Percentiles rank a stretch among this genome's conserved stretches.
phyloP scores from a whole-genome alignment of 106 monocot species.

The Agapanthus africanus region DNA sequence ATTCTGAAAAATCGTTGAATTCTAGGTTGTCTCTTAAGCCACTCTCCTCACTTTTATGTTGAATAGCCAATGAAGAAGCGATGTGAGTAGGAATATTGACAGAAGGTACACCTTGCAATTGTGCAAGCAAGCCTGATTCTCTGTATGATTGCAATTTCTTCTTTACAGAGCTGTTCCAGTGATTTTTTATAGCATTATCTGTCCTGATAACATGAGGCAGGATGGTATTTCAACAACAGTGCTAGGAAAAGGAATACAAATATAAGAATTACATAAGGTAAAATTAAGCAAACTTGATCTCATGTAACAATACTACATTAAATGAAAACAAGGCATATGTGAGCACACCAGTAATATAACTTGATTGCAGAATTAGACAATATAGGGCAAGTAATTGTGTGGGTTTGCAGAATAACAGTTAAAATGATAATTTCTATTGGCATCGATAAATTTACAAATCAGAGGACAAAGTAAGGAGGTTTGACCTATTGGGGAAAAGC shows the following conservation, averaged over 20 bases:
- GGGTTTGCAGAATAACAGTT: too few species aligned
- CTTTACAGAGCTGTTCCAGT: slow-evolving; percentile 98
- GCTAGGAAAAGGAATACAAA: neutral
- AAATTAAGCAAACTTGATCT: too few species aligned
- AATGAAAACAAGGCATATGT: neutral
- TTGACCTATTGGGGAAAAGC: neutral
- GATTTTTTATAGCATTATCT: slow-evolving; percentile 98
- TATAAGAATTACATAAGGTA: neutral
- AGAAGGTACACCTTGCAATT: slow-evolving; percentile 36
- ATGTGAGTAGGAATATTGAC: slow-evolving; percentile 18
- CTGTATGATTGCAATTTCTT: slow-evolving; percentile 82
- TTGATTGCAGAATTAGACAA: neutral
- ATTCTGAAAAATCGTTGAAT: slow-evolving; percentile 51
- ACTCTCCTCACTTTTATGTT: slow-evolving; percentile 28
- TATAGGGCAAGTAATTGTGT: too few species aligned
- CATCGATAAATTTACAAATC: neutral
- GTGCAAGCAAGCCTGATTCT: slow-evolving; percentile 59
- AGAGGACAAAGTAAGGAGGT: neutral
- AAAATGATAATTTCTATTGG: neutral
- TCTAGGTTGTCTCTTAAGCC: slow-evolving; percentile 25
- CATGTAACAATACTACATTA: neutral
- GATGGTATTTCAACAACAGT: slow-evolving; percentile 1
- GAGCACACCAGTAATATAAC: neutral
- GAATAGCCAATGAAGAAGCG: slow-evolving; percentile 26
- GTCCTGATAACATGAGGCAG: slow-evolving; percentile 53